Evolutionary conservation across 2,329 filamentous ascomycete genomes (phyloP).

Genomic region (Ophiostoma australiae): DNA sequence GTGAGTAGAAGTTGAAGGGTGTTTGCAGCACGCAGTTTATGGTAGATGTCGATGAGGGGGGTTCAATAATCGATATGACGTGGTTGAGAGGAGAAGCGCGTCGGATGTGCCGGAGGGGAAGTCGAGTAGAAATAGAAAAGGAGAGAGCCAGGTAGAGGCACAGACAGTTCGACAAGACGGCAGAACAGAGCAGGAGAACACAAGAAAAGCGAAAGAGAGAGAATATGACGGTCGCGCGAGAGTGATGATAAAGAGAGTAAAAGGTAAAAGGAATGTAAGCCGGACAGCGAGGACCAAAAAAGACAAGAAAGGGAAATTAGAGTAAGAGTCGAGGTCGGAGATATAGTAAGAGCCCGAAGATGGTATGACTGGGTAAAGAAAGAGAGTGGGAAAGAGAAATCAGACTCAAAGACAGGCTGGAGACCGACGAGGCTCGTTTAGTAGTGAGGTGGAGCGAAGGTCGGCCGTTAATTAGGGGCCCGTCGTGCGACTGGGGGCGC

Average conservation of each 20-base stretch:
- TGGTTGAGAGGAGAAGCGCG: background rate
- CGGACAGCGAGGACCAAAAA: conserved; percentile 13
- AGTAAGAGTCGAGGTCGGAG: background rate
- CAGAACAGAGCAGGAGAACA: background rate
- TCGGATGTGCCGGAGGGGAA: conserved; percentile 15
- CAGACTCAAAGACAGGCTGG: background rate
- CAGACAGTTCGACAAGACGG: background rate
- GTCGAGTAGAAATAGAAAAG: conserved; percentile 16
- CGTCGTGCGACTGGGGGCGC: conserved; percentile 25
- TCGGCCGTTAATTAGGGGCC: conserved; percentile 25
- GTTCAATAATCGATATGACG: background rate
- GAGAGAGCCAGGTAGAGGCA: background rate
- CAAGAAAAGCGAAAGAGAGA: background rate
- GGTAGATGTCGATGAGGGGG: background rate
- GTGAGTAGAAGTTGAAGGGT: background rate
- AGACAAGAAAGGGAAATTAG: background rate
- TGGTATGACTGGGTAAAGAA: background rate
- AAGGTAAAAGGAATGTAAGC: background rate
- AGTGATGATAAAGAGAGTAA: background rate
- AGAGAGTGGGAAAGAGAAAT: conserved; percentile 9
- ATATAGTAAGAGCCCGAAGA: conserved; percentile 12
- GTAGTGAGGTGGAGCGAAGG: conserved; percentile 25
- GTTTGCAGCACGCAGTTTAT: background rate
- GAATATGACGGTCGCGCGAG: background rate
- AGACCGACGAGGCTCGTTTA: conserved; percentile 23